Evolutionary conservation across 78 protist genomes (phyloP), one percentile per base, ranked within the genome.

Genomic region (Cavenderia fasciculata): DNA sequence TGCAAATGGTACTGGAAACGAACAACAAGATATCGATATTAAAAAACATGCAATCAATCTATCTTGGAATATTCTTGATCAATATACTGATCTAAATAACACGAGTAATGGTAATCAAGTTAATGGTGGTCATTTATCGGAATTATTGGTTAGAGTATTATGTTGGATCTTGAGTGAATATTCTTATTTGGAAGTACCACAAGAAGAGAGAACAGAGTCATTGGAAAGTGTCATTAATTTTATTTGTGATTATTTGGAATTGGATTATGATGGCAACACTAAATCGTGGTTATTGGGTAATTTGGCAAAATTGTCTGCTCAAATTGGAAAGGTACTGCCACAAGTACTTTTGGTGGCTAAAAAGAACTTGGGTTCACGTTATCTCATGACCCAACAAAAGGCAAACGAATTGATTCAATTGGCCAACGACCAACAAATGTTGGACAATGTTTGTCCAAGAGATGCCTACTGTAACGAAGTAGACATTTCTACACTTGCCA

Each of bases 391-490:
- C 4, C 90, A 82, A 56, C 73, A 68, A 41, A 59, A 63, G 19
- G 25, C 90, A 29, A 33, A 46, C 1, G 90, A 82, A 56, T 31
- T 82, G 56, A 16, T 52, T 18, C 73, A 82, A 36, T 18, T 82
- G 11, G n/a, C 52, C 8, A 65, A 52, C 41, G 54, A 49, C 38
- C 27, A 47, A n/a, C 12, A 44, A 14, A 68, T 82, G 41, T 29
- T 43, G 4, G 43, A 52, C 12, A 47, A 63, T 6, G 29, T 82
- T 3, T 43, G 52, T 23, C 90, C 90, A 5, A 40, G 49, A 1
- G 90, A 82, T 57, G 66, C 78, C 6, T 82, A 69, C 33, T 82
- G 90, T 68, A 78, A 82, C 36, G 90, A 82, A 44, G 18, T 82
- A 14, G 90, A 82, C 44, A 23, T 82, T 29, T 16, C 2, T 40